Conservation (phyloP, 192 early-diverging fungal genomes). For the Coemansia pectinata region DNA sequence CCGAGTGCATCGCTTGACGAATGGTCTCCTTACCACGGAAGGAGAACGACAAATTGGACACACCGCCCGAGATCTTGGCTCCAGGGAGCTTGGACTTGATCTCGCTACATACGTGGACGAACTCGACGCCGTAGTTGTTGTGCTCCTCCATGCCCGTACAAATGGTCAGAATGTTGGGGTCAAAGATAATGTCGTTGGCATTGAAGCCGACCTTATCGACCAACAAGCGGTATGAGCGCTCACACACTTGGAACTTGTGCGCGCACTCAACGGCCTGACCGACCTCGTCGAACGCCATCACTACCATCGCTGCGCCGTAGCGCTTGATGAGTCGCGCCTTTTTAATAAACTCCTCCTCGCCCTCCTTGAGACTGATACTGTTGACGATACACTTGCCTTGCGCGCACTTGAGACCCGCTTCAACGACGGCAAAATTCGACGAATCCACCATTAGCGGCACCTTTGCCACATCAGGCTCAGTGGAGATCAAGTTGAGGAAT, state of each 20-base stretch:
- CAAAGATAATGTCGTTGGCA: constrained; percentile 81
- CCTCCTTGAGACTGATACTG: constrained; percentile 94
- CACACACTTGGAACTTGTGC: constrained; percentile 89
- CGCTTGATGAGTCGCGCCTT: constrained; percentile 86
- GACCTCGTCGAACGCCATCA: constrained; percentile 97
- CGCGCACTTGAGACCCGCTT: constrained; percentile 92
- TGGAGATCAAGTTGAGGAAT: constrained; percentile 92
- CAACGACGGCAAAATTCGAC: constrained; percentile 96
- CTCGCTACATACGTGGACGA: constrained; percentile 71
- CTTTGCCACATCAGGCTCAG: constrained; percentile 87
- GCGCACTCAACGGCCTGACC: constrained; percentile 86
- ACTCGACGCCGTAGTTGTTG: constrained; percentile 94
- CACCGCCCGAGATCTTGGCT: constrained; percentile 93
- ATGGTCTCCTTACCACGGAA: constrained; percentile 93
- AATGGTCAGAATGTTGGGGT: constrained; percentile 96
- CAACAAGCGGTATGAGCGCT: constrained; percentile 86
- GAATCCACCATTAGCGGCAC: constrained; percentile 96
- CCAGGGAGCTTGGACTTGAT: constrained; percentile 85
- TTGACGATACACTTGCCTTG: constrained; percentile 99
- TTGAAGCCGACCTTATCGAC: constrained; percentile 84
- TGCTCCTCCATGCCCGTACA: constrained; percentile 97
- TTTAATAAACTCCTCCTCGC: constrained; percentile 87
- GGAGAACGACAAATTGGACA: constrained; percentile 97
- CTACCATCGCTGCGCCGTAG: constrained; percentile 93
- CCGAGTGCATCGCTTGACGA: constrained; percentile 95